Evolutionary conservation across 257 asterid species (phyloP).

Genomic region (Misopates orontium): DNA sequence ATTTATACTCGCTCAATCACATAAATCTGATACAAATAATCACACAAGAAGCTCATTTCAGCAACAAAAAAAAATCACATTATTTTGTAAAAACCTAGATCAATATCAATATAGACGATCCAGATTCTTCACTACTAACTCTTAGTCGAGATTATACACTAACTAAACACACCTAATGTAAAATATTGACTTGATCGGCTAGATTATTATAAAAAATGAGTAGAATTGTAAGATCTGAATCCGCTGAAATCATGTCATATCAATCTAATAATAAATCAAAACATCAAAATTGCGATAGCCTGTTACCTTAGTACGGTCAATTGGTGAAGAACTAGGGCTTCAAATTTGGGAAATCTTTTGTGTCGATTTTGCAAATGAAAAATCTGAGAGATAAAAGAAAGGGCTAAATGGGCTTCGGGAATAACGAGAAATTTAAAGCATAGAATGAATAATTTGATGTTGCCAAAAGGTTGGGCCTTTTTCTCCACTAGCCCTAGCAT

Average conservation of each 20-base stretch:
- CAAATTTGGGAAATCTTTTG: neutral
- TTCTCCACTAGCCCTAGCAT: conserved; percentile 17
- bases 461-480: neutral
- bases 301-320: conserved; percentile 8
- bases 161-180: neutral
- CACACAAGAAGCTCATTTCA: neutral
- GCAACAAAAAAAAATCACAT: neutral
- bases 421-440: conserved; percentile 13
- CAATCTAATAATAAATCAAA: neutral
- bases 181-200: conserved; percentile 2
- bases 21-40: neutral
- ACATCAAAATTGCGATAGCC: neutral
- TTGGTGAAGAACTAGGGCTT: conserved; percentile 17
- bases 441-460: conserved; percentile 1
- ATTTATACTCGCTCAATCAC: neutral
- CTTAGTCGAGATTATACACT: neutral
- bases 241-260: conserved; percentile 6
- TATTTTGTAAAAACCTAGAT: conserved; percentile 17
- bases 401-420: neutral
- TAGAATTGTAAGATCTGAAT: conserved; percentile 26
- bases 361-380: conserved; percentile 9
- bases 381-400: no score
- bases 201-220: conserved; percentile 7
- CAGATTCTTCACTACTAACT: neutral
- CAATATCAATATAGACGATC: conserved; percentile 10